Evolutionary conservation across 176 grass and related monocot genomes (phyloP), one percentile per base, ranked within the genome.

Genomic region (Oryza meridionalis): DNA sequence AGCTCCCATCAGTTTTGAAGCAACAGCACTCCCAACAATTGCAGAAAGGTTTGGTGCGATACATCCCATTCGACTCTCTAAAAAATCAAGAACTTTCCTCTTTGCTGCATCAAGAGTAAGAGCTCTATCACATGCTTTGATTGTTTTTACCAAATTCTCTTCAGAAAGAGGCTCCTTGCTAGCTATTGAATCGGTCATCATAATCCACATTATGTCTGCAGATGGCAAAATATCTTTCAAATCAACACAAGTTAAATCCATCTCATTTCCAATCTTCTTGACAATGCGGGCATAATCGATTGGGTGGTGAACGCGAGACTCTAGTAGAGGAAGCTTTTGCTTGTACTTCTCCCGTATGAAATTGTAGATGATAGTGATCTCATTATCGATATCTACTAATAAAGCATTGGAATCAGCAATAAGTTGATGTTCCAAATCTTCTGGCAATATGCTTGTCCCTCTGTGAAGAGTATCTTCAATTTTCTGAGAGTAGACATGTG

Each of bases 181-280:
- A 58, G 94, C 94, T 69, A 91, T 97, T 81, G 89, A 97, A 83
- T 85, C 94, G 71, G 94, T 92, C 58, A 97, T 85, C 25, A 89
- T 90, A 25, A 97, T 65, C 19, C 90, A 87, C 89, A 94, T 94
- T 72, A 97, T 92, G 62, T 88, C 84, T 66, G 94, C 91, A 73
- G 89, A 94, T 64, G 89, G 91, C 35, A 94, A 88, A 85, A 94
- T 87, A 21, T 89, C 94, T 84, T 94, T 87, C 63, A 97, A 78
- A 81, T 97, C 94, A 59, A 97, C 91, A 75, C 86, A 85, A 21
- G 91, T 97, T 75, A 97, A 81, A 77, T 97, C 94, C 65, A 89
- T 86, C 87, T 97, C 94, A 68, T 94, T 97, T 77, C 91, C 94
- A 77, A 97, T 97, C 84, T 97, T 97, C 79, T 97, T 91, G 29